Conservation (phyloP, 345 rosid genomes). For the Arabis alpina region DNA sequence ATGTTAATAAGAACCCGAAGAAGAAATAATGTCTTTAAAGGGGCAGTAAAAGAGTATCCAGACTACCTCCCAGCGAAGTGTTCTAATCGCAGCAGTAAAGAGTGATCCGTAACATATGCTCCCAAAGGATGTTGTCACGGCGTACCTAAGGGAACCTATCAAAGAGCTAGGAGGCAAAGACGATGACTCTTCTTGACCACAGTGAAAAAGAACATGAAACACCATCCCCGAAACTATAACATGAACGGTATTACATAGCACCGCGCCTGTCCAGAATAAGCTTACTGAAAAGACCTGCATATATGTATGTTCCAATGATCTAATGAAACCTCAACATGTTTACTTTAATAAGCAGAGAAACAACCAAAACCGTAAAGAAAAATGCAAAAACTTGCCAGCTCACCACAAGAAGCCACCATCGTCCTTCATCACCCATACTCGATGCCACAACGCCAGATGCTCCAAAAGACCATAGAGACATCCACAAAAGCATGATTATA, state of each 20-base stretch:
- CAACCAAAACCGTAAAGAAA: constrained; percentile 25
- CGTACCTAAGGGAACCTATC: constrained; percentile 67
- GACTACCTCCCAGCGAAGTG: constrained; percentile 93
- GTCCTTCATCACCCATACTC: constrained; percentile 60
- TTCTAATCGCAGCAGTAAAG: constrained; percentile 95
- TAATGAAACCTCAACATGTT: constrained; percentile 7
- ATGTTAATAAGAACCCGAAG: neutral
- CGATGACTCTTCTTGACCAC: constrained; percentile 71
- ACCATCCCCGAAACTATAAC: constrained; percentile 97
- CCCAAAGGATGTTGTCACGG: constrained; percentile 92
- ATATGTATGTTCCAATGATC: constrained; percentile 6
- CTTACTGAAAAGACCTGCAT: constrained; percentile 87
- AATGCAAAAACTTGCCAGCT: constrained; percentile 93
- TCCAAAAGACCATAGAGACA: constrained; percentile 90
- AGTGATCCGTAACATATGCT: constrained; percentile 98
- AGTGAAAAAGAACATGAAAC: constrained; percentile 86
- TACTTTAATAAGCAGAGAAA: neutral
- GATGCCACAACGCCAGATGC: constrained; percentile 94
- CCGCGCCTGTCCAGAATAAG: constrained; percentile 98
- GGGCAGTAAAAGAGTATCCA: constrained; percentile 2
- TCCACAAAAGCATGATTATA: constrained; percentile 81
- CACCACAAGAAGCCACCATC: constrained; percentile 99
- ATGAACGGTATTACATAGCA: constrained; percentile 89
- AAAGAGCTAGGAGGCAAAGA: constrained; percentile 83
- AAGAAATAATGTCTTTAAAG: neutral